phyloP scores from a whole-genome alignment of 2,329 filamentous ascomycete species.

The Alternaria alternata region DNA sequence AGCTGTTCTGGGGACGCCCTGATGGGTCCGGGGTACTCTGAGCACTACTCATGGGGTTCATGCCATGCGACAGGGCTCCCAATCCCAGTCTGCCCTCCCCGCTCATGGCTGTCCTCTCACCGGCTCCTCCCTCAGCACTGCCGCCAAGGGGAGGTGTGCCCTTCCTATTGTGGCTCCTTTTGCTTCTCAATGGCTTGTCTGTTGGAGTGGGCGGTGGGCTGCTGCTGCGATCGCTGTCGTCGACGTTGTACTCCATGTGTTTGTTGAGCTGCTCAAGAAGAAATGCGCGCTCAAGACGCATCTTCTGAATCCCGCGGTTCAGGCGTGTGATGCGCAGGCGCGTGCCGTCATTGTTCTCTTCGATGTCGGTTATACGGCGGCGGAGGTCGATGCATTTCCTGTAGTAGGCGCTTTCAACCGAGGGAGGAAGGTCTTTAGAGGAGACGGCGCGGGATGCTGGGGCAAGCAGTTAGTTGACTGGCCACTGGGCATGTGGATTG shows the following conservation, averaged over 20 bases:
- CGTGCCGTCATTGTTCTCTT: slow-evolving; percentile 87
- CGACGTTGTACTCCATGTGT: slow-evolving; percentile 57
- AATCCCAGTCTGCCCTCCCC: slow-evolving; percentile 1
- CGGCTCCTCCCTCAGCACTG: slow-evolving; percentile 13
- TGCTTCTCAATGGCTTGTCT: slow-evolving; percentile 78
- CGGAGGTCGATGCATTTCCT: slow-evolving; percentile 96
- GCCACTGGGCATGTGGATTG: neutral
- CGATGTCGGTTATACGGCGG: slow-evolving; percentile 88
- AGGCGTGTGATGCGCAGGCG: slow-evolving; percentile 80
- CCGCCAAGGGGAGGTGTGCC: slow-evolving; percentile 43
- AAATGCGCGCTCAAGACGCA: slow-evolving; percentile 81
- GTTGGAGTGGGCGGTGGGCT: slow-evolving; percentile 82
- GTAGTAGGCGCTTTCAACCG: slow-evolving; percentile 94
- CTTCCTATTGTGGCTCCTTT: slow-evolving; percentile 69
- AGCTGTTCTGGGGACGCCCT: slow-evolving; percentile 36
- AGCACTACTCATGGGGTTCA: slow-evolving; percentile 46
- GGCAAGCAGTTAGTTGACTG: slow-evolving; percentile 9
- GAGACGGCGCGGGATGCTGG: slow-evolving; percentile 42
- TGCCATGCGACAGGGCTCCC: slow-evolving; percentile 12
- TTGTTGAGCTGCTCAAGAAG: slow-evolving; percentile 59
- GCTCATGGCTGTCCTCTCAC: slow-evolving; percentile 3
- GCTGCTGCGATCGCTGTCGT: slow-evolving; percentile 77
- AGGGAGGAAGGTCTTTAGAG: slow-evolving; percentile 71
- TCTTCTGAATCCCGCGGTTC: slow-evolving; percentile 86
- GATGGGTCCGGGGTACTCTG: slow-evolving; percentile 51